Evolutionary conservation across 495 filamentous ascomycete genomes (phyloP).

Genomic region (Xanthoparmelia taractica): DNA sequence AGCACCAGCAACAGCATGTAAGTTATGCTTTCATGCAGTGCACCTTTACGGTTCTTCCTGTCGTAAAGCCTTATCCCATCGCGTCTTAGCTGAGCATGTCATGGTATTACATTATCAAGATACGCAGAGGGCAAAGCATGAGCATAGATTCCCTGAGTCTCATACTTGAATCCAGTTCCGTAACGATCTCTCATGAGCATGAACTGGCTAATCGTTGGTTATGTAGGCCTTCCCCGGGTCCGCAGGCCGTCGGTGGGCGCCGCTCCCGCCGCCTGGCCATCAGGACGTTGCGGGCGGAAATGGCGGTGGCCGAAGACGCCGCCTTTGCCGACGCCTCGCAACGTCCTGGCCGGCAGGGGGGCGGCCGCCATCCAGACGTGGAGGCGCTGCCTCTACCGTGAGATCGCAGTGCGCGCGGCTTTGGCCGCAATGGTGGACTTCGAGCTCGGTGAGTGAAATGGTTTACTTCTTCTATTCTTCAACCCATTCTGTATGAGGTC

Average conservation of each 20-base stretch:
- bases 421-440: conserved; percentile 10
- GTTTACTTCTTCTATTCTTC: conserved; percentile 5
- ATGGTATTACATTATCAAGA: conserved; percentile 11
- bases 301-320: no score
- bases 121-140: no score
- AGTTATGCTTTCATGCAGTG: conserved; percentile 13
- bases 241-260: no score
- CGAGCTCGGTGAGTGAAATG: conserved; percentile 5
- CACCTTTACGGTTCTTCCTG: conserved; percentile 14
- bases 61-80: conserved; percentile 15
- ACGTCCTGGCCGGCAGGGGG: not conserved
- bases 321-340: no score
- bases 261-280: no score
- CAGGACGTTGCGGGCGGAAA: no score
- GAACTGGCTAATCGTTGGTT: conserved; percentile 15
- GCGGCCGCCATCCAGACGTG: not conserved
- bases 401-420: conserved; percentile 7
- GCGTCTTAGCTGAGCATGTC: conserved; percentile 15
- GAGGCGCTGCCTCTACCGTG: not conserved
- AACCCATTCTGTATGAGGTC: conserved; percentile 10
- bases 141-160: no score
- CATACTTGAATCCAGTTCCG: no score
- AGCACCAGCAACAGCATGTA: conserved; percentile 15
- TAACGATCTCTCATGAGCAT: no score
- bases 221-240: not conserved